Base-by-base conservation (phyloP, 1,139 yeast species). In the Lodderomyces elongisporus region DNA sequence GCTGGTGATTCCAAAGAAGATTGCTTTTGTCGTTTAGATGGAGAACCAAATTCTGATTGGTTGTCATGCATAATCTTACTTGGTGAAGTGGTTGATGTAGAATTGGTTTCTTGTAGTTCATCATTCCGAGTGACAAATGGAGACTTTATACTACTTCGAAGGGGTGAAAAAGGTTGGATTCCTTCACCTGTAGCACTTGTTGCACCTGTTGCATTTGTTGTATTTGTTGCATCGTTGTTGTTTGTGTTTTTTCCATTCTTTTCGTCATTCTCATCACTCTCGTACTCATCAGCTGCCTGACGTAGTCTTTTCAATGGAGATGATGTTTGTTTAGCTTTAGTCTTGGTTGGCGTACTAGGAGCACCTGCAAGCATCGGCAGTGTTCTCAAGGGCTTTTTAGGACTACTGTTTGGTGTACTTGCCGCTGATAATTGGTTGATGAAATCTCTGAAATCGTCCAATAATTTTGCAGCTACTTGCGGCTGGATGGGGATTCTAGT, bases 401-500 rank as follows among this genome's bases (percentile, higher is more conserved):
- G 53, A 31, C 49, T 50, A 13, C 54, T 45, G 10, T 35, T 46
- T 1, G 71, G 70, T 2, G 69, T 53, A 8, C 57, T 44, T 2
- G 52, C 40, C 2, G 66, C 58, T 1, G 70, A 61, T 27, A 53
- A 46, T 14, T 57, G 48, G 27, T 64, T 43, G 25, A 61, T 53
- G 22, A 47, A 52, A 13, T 46, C 58, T 25, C 76, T 56, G 39
- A 79, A 75, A 18, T 70, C 70, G 14, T 53, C 61, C 12, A 79
- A 46, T 9, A 73, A 44, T 31, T 62, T 60, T 4, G 53, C 48
- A 0, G 70, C 58, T 3, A 59, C 48, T 35, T 66, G 66, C 0
- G 79, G 78, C 10, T 78, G 81, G 3, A 79, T 54, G 0, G 91
- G 89, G 7, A 81, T 70, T 40, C 66, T 67, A 28, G 62, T 66